Base-by-base conservation (phyloP, 352 stramenopile genomes). In the Pythium grandisporangium region DNA sequence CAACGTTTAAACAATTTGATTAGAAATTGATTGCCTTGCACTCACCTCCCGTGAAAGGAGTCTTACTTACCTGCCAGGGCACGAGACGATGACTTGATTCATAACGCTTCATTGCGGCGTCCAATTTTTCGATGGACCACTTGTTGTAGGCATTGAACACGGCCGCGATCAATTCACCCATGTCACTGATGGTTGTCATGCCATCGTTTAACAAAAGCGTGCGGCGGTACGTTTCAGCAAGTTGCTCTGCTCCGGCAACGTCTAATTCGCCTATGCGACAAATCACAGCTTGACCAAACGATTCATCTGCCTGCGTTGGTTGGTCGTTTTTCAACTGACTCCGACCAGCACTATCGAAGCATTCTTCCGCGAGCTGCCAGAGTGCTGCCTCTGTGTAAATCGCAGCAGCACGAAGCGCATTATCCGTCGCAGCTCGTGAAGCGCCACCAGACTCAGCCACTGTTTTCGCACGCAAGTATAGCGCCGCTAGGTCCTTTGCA, bases 211-310 rank as follows among this genome's bases (percentile, higher is more conserved):
- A n/a, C 10, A 37, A 21, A 3, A 42, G 44, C 16, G 35, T 19
- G 22, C 40, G 37, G 4, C 47, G 48, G 20, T 67, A 51, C 3
- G 29, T 55, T 13, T 63, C 53, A 11, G 69, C 46, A 48, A 83
- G 65, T 23, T 70, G 55, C 32, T 85, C 66, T 2, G 75, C 69
- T 17, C 71, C 71, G 30, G 48, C 53, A 20, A 85, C 58, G 21
- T 88, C 75, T 22, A 73, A 38, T 25, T 76, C 60, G 0, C 58
- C 70, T 22, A 88, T 63, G 22, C 70, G 67, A 40, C 71, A 85
- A 0, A 88, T 41, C 26, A 80, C 66, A 19, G 71, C 70, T 42
- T 78, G 75, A 2, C 58, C 61, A 32, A 83, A 83, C 20, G 63
- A 52, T 36, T 88, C 70, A 20, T 71, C 70, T 16, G 71, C 70